Evolutionary conservation across 1,284 basidiomycete species (phyloP).

Genomic region (Schizophyllum commune): DNA sequence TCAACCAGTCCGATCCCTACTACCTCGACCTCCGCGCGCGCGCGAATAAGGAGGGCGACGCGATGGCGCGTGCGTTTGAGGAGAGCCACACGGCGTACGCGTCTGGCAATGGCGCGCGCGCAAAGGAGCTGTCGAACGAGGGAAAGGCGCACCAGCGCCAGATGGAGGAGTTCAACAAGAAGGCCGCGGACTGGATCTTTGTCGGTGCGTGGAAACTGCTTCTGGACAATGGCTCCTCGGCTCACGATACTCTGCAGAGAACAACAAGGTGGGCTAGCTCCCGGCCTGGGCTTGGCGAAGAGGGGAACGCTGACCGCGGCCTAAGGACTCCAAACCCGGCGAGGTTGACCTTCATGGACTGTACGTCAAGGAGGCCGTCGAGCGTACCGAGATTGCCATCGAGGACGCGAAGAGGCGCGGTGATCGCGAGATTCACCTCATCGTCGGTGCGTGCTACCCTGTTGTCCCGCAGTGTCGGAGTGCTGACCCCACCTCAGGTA

Average conservation of each 20-base stretch:
- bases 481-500: conserved; percentile 34
- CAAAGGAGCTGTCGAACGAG: conserved; percentile 79
- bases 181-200: conserved; percentile 91
- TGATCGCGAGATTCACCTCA: conserved; percentile 68
- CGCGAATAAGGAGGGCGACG: conserved; percentile 67
- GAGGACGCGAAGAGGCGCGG: conserved; percentile 60
- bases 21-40: conserved; percentile 65
- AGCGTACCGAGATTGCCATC: conserved; percentile 62
- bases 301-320: background rate
- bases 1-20: conserved; percentile 63
- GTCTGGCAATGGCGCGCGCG: conserved; percentile 66
- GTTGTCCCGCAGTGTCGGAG: background rate
- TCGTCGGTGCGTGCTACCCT: conserved; percentile 62
- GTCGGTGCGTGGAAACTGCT: conserved; percentile 37
- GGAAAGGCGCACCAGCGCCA: conserved; percentile 77
- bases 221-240: conserved; percentile 1
- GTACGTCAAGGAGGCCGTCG: conserved; percentile 90
- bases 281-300: background rate
- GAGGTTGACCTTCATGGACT: conserved; percentile 89
- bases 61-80: conserved; percentile 66
- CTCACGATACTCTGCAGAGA: conserved; percentile 42
- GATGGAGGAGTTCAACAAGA: conserved; percentile 77
- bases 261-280: conserved; percentile 59
- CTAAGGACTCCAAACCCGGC: conserved; percentile 58
- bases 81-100: conserved; percentile 63